phyloP scores from a whole-genome alignment of 2,329 filamentous ascomycete species.

The Byssochlamys sp. region DNA sequence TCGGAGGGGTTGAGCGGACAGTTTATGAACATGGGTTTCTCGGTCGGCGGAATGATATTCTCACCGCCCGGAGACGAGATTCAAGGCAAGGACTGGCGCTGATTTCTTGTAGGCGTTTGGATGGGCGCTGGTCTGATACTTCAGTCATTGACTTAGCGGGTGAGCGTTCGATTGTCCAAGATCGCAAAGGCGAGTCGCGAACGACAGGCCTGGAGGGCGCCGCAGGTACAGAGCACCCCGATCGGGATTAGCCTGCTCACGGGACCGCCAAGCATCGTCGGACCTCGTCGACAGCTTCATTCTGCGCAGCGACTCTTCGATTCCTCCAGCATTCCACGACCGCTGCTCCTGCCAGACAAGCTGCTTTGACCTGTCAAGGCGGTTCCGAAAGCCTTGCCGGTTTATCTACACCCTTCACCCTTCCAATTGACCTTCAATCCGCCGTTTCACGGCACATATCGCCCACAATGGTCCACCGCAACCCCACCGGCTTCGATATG shows the following conservation, averaged over 20 bases:
- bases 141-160: conserved; percentile 1
- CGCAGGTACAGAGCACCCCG: conserved; percentile 7
- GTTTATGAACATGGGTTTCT: conserved; percentile 12
- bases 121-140: not conserved
- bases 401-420: conserved; percentile 1
- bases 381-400: not conserved
- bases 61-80: not conserved
- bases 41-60: not conserved
- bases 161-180: conserved; percentile 16
- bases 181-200: conserved; percentile 14
- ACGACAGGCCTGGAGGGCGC: conserved; percentile 8
- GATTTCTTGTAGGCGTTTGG: not conserved
- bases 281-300: conserved; percentile 12
- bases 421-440: conserved; percentile 5
- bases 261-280: conserved; percentile 16
- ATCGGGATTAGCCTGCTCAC: conserved; percentile 22
- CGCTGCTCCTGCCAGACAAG: not conserved
- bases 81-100: not conserved
- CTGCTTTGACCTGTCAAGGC: not conserved
- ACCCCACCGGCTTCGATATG: conserved; percentile 88
- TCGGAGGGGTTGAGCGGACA: conserved; percentile 7
- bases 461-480: conserved; percentile 43
- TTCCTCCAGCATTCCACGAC: conserved; percentile 1
- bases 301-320: conserved; percentile 8
- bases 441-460: conserved; percentile 3